phyloP scores from a whole-genome alignment of 2,329 filamentous ascomycete species.

The Torrubiellomyces zombiae region DNA sequence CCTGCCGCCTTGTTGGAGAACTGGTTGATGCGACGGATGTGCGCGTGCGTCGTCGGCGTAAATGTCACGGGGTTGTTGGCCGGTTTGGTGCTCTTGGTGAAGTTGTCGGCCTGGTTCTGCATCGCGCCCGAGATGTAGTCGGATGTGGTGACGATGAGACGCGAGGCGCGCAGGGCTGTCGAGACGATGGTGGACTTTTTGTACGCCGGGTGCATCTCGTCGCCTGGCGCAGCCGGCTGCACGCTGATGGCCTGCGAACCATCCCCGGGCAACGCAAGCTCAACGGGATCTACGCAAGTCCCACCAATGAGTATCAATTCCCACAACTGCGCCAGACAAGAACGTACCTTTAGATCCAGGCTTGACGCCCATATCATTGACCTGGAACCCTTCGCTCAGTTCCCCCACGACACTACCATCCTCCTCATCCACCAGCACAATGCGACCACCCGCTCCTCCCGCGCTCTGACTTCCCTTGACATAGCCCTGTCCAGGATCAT shows the following conservation, averaged over 20 bases:
- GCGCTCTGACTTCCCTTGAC: constrained; percentile 44
- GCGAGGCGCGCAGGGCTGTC: constrained; percentile 73
- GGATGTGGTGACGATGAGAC: constrained; percentile 79
- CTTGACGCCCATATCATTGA: constrained; percentile 60
- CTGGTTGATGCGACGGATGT: constrained; percentile 78
- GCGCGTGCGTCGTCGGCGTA: constrained; percentile 65
- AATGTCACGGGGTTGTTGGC: constrained; percentile 73
- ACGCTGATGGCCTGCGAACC: constrained; percentile 49
- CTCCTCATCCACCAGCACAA: constrained; percentile 89
- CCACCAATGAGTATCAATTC: not conserved
- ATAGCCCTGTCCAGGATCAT: constrained; percentile 65
- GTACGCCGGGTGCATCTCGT: constrained; percentile 80
- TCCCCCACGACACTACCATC: constrained; percentile 92
- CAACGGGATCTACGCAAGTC: constrained; percentile 52
- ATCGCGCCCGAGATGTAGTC: constrained; percentile 64
- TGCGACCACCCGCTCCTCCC: constrained; percentile 46
- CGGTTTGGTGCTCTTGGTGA: constrained; percentile 66
- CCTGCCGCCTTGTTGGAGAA: constrained; percentile 66
- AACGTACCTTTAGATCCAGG: constrained; percentile 74
- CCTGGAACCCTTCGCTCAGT: constrained; percentile 62
- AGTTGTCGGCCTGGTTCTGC: constrained; percentile 60
- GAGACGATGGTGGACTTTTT: constrained; percentile 73
- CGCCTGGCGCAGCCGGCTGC: constrained; percentile 45
- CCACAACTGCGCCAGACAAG: not conserved
- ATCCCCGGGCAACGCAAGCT: constrained; percentile 56